phyloP scores from a whole-genome alignment of 345 rosid species.

The Firmiana major region DNA sequence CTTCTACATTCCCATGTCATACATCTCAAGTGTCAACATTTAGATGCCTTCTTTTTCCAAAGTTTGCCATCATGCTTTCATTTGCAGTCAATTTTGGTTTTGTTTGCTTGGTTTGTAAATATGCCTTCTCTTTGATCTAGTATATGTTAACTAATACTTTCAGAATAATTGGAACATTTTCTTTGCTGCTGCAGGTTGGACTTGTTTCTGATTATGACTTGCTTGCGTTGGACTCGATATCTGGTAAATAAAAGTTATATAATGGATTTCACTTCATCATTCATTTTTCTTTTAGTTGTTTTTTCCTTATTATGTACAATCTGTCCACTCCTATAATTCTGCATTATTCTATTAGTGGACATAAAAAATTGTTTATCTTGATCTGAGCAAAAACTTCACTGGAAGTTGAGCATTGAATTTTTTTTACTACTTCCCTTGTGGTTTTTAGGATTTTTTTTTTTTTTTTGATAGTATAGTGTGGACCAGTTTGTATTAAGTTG shows the following conservation, averaged over 20 bases:
- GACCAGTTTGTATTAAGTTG: background rate
- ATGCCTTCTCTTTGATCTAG: conserved; percentile 4
- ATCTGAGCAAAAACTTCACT: background rate
- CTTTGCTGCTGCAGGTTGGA: conserved; percentile 69
- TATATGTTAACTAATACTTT: background rate
- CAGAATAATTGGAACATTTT: conserved; percentile 11
- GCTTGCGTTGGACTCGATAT: conserved; percentile 87
- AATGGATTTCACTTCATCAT: background rate
- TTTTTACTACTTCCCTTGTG: background rate
- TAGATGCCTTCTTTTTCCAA: conserved; percentile 2
- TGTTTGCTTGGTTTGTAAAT: background rate
- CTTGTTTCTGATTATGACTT: conserved; percentile 95
- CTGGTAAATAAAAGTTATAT: conserved; percentile 45
- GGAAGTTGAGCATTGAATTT: background rate
- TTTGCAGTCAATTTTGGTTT: background rate
- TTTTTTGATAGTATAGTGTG: background rate
- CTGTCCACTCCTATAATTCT: background rate
- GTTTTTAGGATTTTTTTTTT: background rate
- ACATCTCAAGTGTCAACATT: background rate
- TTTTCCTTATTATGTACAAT: background rate
- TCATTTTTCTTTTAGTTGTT: background rate
- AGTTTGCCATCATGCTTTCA: background rate
- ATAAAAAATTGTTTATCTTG: conserved; percentile 10
- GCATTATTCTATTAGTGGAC: conserved; percentile 1
- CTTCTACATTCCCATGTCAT: background rate